These are phyloP conservation scores for Fusarium penzigii DNA, from an alignment of 2,329 filamentous ascomycete genomes.

Conservation along the genomic window DNA sequence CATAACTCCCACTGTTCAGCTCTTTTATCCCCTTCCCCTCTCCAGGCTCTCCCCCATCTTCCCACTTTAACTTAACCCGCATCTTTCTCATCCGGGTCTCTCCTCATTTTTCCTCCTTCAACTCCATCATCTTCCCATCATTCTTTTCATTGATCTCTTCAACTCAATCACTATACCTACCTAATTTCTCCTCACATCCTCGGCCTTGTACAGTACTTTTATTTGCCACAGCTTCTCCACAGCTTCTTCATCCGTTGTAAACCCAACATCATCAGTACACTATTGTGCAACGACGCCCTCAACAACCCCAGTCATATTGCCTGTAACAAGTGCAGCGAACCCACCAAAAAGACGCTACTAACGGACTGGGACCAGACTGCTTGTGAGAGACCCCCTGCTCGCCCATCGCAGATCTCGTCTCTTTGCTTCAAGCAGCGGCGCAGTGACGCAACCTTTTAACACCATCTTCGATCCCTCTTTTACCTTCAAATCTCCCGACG, in stretches of 20 bases:
- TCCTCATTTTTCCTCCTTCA: no score
- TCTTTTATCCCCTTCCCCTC: no score
- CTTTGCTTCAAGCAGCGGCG: conserved; percentile 23
- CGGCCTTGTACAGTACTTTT: background rate
- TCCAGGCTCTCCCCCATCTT: background rate
- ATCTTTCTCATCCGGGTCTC: background rate
- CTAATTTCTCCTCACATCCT: background rate
- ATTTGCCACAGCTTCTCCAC: no score
- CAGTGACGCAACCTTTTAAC: conserved; percentile 31
- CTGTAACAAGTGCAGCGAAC: background rate
- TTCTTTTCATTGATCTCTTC: no score
- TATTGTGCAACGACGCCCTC: conserved; percentile 16
- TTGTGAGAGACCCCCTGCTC: conserved; percentile 26
- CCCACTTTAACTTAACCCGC: background rate
- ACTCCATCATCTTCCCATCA: no score
- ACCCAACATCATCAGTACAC: background rate
- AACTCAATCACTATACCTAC: background rate
- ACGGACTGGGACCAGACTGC: background rate
- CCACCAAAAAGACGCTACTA: conserved; percentile 1
- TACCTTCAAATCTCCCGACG: conserved; percentile 23
- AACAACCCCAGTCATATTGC: conserved; percentile 10
- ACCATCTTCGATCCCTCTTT: conserved; percentile 24
- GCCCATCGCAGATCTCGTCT: conserved; percentile 26
- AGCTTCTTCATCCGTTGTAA: no score
- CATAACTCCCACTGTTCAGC: no score